These are phyloP conservation scores for Cicer chorassanicum DNA, from an alignment of 306 rosid species.

Conservation along the genomic window DNA sequence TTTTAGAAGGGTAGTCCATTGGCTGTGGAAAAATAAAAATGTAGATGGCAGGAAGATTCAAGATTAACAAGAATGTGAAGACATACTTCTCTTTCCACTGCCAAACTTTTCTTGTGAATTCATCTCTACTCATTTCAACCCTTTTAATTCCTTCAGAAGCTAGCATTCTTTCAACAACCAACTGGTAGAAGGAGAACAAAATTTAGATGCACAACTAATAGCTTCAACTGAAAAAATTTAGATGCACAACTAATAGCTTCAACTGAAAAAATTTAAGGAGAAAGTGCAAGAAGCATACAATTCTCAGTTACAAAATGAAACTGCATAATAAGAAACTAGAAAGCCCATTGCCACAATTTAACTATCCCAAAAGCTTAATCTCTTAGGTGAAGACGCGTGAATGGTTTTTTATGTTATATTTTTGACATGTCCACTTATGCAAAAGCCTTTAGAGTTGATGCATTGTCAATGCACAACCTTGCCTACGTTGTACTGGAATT, in stretches of 20 bases:
- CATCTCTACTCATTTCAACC: conserved; percentile 80
- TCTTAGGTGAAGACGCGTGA: not conserved
- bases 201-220: conserved; percentile 28
- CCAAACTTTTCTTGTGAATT: conserved; percentile 85
- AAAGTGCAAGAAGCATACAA: conserved; percentile 32
- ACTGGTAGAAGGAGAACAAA: conserved; percentile 61
- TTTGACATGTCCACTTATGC: not conserved
- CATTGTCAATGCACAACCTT: not conserved
- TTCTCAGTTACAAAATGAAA: conserved; percentile 32
- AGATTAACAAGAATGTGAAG: conserved; percentile 43
- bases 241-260: conserved; percentile 35
- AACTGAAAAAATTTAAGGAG: conserved; percentile 27
- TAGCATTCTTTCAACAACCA: conserved; percentile 97
- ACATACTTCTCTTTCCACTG: conserved; percentile 97
- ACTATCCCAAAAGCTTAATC: not conserved
- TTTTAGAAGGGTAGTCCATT: conserved; percentile 23
- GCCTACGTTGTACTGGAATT: not conserved
- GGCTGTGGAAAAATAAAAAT: conserved; percentile 23
- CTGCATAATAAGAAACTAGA: conserved; percentile 20
- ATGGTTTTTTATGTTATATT: conserved; percentile 5
- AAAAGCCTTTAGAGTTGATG: conserved; percentile 22
- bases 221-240: conserved; percentile 33
- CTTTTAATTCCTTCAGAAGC: conserved; percentile 90
- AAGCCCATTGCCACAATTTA: not conserved
- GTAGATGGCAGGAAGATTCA: conserved; percentile 42